phyloP scores from a whole-genome alignment of 2,329 filamentous ascomycete species.

The Trichoderma koningii region DNA sequence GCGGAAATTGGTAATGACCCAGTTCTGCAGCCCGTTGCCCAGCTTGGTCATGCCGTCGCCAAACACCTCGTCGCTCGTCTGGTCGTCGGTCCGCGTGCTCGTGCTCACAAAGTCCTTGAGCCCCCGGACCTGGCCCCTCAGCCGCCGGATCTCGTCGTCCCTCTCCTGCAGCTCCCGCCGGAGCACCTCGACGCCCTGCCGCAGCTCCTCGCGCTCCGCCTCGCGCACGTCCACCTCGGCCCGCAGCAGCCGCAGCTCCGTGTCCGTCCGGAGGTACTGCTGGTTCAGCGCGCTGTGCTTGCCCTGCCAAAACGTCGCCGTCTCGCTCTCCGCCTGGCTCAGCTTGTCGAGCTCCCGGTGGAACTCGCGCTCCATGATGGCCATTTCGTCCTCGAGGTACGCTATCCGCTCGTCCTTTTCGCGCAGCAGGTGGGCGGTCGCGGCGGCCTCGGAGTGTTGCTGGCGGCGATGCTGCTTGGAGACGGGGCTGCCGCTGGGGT shows the following conservation, averaged over 20 bases:
- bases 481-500: conserved; percentile 15
- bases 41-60: conserved; percentile 62
- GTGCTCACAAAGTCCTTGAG: conserved; percentile 73
- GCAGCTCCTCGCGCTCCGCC: conserved; percentile 52
- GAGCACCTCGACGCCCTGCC: conserved; percentile 52
- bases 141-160: conserved; percentile 58
- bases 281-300: conserved; percentile 57
- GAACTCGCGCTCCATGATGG: conserved; percentile 56
- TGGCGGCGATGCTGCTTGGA: conserved; percentile 21
- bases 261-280: conserved; percentile 54
- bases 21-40: conserved; percentile 71
- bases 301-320: conserved; percentile 58
- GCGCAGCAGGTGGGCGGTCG: conserved; percentile 37
- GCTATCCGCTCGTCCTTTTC: conserved; percentile 57
- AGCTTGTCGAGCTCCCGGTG: conserved; percentile 55
- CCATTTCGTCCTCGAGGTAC: conserved; percentile 55
- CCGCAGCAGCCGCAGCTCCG: conserved; percentile 54
- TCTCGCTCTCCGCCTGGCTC: conserved; percentile 57
- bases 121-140: conserved; percentile 63
- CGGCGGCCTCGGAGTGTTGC: conserved; percentile 28
- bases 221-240: conserved; percentile 52
- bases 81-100: conserved; percentile 62
- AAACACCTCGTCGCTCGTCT: conserved; percentile 67
- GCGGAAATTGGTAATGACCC: conserved; percentile 70
- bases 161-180: conserved; percentile 49